These are phyloP conservation scores for Syzygium grande DNA, from an alignment of 345 rosid genomes.

Conservation along the genomic window DNA sequence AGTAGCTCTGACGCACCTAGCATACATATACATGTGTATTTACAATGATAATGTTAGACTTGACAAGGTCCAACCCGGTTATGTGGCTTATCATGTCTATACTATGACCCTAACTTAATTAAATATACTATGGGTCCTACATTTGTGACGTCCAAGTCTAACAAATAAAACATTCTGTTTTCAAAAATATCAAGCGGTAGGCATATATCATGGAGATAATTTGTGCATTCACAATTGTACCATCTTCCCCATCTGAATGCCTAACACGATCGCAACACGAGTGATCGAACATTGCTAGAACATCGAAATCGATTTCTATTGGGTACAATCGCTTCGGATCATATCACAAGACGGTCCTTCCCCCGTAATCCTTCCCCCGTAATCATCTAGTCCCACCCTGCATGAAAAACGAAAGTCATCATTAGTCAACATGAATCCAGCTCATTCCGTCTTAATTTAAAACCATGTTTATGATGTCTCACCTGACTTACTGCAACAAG, in stretches of 20 bases:
- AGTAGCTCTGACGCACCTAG: background rate
- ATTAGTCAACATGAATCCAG: background rate
- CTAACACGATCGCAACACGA: background rate
- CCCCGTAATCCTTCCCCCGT: background rate
- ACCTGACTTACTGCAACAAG: background rate
- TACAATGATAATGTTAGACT: no score
- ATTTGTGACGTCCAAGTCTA: no score
- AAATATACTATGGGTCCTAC: no score
- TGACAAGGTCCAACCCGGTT: no score
- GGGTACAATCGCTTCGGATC: background rate
- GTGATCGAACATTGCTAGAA: background rate
- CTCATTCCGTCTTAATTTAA: background rate
- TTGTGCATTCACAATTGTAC: background rate
- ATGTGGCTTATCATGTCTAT: no score
- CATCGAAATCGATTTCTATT: background rate
- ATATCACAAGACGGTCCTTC: rapidly evolving
- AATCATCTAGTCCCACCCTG: background rate
- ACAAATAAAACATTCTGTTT: background rate
- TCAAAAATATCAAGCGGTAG: no score
- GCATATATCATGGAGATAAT: rapidly evolving
- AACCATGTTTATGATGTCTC: background rate
- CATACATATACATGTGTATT: no score
- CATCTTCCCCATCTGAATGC: background rate
- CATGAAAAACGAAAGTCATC: background rate
- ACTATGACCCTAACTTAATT: no score